Evolutionary conservation across 148 eudicot genomes (phyloP), one percentile per base, ranked within the genome.

Genomic region (Cornus suecica): DNA sequence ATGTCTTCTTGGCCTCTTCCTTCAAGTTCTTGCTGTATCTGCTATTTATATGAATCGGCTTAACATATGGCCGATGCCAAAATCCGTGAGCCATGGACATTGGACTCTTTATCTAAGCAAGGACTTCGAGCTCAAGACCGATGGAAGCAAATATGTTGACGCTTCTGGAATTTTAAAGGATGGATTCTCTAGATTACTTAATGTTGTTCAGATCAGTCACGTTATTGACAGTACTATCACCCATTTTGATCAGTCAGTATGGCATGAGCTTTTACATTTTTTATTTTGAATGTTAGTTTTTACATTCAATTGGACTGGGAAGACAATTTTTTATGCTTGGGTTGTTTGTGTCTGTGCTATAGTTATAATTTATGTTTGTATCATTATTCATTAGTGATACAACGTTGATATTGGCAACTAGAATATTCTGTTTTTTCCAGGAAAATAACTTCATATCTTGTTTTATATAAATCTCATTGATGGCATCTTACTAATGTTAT

Each of bases 1-100:
- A 70, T 66, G 48, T 74, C 48, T 72, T 78, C 51, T 83, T 77
- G 80, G 70, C 5, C 34, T 77, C 66, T 37, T 85, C 56, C 27
- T 84, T 70, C 82, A 77, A 60, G 70, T 83, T 52, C 68, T 75
- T 56, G 76, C 69, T 62, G 84, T 80, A 13, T 85, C 18, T 79
- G 80, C 72, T 80, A 86, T 66, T 67, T 68, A 79, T 66, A 41
- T 65, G 24, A 81, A 88, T 52, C 74, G 78, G 61, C 80, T 93
- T 70, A 86, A 88, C 23, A 85, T 94, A 88, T 94, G 98, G 98
- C 98, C 98, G 71, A 88, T 94, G 94, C 98, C 98, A 10, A 71
- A 80, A 56, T 80, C 83, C 61, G 84, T 77, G 65, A 85, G 71
- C 31, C 27, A 87, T 78, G 97, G 97, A 73, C 23, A 84, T 69